Evolutionary conservation across 2,329 filamentous ascomycete species (phyloP), one percentile per base, ranked within the genome.

Genomic region (Botrytis paeoniae): DNA sequence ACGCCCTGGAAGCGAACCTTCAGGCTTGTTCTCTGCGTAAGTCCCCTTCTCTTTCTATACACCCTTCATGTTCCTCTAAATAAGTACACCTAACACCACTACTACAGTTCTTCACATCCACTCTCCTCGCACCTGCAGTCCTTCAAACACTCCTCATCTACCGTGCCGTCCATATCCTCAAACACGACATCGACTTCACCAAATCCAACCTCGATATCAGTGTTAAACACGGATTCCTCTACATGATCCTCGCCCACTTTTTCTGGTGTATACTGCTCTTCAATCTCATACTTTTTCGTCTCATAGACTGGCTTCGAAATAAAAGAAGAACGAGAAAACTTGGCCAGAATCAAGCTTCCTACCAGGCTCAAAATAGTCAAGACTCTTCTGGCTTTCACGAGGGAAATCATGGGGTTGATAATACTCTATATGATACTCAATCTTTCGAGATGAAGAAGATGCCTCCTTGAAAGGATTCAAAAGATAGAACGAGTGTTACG

Each of bases 21-120:
- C 51, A 41, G 48, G 18, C 25, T n/a, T 25, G 51, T 69, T 57
- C 65, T 69, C 32, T 69, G 48, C 37, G 65, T 57, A 69, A 57
- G 65, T 57, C n/a, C 6, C 29, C 18, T 54, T 4, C 22, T 39
- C 22, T n/a, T 32, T 8, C 14, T 22, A 16, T 2, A 4, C 35
- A 39, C 0, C 16, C 32, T 22, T 10, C 16, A 37, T 57, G 29
- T 12, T 10, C 10, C n/a, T 43, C n/a, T 16, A 25, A 69, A 12
- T 8, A 5, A 57, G 2, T 43, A 25, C 25, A 41, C 3, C 65
- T 59, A 41, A 69, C n/a, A 57, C 25, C 10, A 20, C 10, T 14
- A 57, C n/a, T 35, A 5, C 18, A 57, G 65, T 32, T 69, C 25
- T 69, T 69, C 16, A 41, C 37, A 57, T 37, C 3, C 35, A 57